A percentile compares a stretch with the other conserved stretches of the same genome.
These are phyloP conservation scores for Sclerotinia nivalis DNA, from an alignment of 2,329 filamentous ascomycete genomes.

Conservation along the genomic window DNA sequence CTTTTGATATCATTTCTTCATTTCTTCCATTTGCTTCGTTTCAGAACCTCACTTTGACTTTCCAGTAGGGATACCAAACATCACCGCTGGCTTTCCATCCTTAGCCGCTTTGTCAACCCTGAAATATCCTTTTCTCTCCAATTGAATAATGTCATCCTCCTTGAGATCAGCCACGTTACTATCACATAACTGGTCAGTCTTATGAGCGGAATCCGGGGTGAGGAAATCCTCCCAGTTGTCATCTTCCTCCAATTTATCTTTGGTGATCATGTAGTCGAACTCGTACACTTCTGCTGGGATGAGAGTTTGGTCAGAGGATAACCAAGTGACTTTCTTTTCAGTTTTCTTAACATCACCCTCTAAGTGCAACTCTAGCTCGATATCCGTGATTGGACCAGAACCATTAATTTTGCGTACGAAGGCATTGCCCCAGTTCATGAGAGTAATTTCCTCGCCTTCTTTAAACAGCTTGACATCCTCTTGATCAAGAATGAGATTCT, in stretches of 20 bases:
- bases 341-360: constrained; percentile 93
- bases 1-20: constrained; percentile 12
- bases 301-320: constrained; percentile 75
- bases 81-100: constrained; percentile 60
- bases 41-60: constrained; percentile 45
- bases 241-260: constrained; percentile 89
- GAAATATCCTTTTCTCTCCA: constrained; percentile 92
- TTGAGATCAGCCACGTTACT: constrained; percentile 76
- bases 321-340: constrained; percentile 95
- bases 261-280: constrained; percentile 93
- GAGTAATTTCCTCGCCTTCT: constrained; percentile 84
- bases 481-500: constrained; percentile 79
- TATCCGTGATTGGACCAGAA: constrained; percentile 60
- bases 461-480: constrained; percentile 80
- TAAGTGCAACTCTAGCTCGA: constrained; percentile 86
- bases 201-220: constrained; percentile 70
- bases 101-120: constrained; percentile 69
- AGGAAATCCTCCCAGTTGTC: constrained; percentile 84
- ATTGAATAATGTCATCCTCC: constrained; percentile 89
- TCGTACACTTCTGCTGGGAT: constrained; percentile 85
- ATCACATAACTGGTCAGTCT: constrained; percentile 75
- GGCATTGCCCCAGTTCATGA: constrained; percentile 96
- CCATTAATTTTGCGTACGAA: constrained; percentile 69
- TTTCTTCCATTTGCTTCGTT: background rate
- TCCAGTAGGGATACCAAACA: constrained; percentile 71